A percentile compares a stretch with the other conserved stretches of the same genome.
phyloP scores from a whole-genome alignment of 2,329 filamentous ascomycete species.

The Aspergillus thermomutatus region DNA sequence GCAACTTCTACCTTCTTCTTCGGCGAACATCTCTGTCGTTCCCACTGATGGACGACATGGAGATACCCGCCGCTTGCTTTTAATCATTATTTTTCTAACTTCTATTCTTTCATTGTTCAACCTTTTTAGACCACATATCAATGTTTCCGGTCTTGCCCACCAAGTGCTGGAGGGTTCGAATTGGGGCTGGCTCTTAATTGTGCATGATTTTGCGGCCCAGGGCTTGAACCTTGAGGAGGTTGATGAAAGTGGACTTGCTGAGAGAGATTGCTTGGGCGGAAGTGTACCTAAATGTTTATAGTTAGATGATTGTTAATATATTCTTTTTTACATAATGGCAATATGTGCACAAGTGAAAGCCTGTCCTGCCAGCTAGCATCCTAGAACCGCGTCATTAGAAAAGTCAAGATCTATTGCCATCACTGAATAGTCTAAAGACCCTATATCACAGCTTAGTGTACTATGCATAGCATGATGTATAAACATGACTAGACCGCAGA shows the following conservation, averaged over 20 bases:
- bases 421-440: neutral
- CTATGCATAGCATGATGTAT: neutral
- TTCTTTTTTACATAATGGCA: neutral
- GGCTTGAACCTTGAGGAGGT: constrained; percentile 19
- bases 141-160: constrained; percentile 13
- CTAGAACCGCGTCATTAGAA: neutral
- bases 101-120: constrained; percentile 12
- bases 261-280: constrained; percentile 13
- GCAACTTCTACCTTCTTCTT: constrained; percentile 3
- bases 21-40: neutral
- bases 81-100: neutral
- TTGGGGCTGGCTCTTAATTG: constrained; percentile 12
- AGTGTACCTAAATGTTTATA: constrained; percentile 9
- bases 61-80: neutral
- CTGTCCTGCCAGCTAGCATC: neutral
- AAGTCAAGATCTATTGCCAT: neutral
- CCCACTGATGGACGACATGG: neutral
- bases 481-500: neutral
- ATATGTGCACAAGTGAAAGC: neutral
- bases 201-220: constrained; percentile 11
- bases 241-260: constrained; percentile 18
- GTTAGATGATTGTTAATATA: constrained; percentile 12
- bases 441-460: neutral
- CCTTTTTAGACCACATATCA: constrained; percentile 12
- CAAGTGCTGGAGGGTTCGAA: constrained; percentile 22